Percentiles rank a stretch among this genome's conserved stretches.
Evolutionary conservation across 2,329 filamentous ascomycete species (phyloP).

Genomic region (Talaromyces sp.): DNA sequence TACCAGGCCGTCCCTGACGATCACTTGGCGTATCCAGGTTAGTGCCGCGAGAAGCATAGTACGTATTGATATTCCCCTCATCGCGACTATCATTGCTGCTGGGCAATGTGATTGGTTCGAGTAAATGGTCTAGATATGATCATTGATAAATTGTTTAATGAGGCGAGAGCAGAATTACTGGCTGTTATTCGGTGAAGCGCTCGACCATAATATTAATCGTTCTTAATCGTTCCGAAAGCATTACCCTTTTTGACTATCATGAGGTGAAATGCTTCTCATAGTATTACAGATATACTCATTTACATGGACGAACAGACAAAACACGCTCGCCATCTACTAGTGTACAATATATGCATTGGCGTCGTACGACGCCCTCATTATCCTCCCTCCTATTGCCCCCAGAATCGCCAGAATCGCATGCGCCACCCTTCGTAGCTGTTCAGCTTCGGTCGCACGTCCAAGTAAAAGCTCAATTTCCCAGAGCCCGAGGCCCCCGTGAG

Average conservation of each 20-base stretch:
- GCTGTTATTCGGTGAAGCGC: not conserved
- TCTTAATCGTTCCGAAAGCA: not conserved
- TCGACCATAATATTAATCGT: not conserved
- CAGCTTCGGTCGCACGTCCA: conserved; percentile 61
- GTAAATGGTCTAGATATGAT: not conserved
- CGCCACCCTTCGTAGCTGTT: conserved; percentile 58
- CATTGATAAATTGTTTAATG: no score
- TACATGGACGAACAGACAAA: not conserved
- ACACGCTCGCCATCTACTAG: not conserved
- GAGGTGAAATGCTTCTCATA: not conserved
- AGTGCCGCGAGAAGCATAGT: not conserved
- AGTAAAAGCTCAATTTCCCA: conserved; percentile 55
- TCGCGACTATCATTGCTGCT: not conserved
- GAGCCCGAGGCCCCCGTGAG: conserved; percentile 27
- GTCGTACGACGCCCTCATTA: not conserved
- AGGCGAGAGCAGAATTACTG: not conserved
- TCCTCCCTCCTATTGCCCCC: conserved; percentile 34
- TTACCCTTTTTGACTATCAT: not conserved
- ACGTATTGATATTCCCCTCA: not conserved
- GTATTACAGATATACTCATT: not conserved
- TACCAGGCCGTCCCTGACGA: not conserved
- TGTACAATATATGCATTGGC: not conserved
- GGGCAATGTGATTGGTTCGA: not conserved
- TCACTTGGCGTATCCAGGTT: not conserved
- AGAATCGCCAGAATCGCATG: conserved; percentile 48